Base-by-base conservation (phyloP, 192 early-diverging fungal species). In the Jimgerdemannia flammicorona region DNA sequence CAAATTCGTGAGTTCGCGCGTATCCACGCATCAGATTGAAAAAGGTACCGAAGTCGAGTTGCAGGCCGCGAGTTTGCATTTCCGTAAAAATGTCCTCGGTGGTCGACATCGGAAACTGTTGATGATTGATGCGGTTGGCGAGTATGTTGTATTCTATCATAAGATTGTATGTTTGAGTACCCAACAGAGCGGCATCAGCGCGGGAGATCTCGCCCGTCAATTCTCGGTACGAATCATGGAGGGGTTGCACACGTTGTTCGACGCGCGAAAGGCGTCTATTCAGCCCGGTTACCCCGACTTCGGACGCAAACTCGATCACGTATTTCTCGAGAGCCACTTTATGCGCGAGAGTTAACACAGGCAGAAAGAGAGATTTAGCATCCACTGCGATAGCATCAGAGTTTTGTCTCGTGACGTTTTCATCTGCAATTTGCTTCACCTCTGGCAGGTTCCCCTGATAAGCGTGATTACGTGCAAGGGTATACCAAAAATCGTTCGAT, bases 61-160 rank as follows among this genome's bases (percentile, higher is more conserved):
- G 17, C 4, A 79, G 49, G 42, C 63, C 67, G 39, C 79, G 78
- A 3, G 74, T 42, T 20, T 77, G 70, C 74, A 82, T 74, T 6
- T 40, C 66, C 39, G 67, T 73, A 7, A 83, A 44, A 20, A 83
- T 40, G 4, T 71, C 69, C 39, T 77, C 69, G 4, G 81, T 78
- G 4, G 40, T 69, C 20, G 43, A 39, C 73, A 83, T 75, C 3
- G 81, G 78, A 43, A 77, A 79, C 3, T 76, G 29, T 3, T 39
- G 19, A 42, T 43, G 65, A 72, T 77, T 75, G 9, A 83, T 73
- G 40, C 73, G 73, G 40, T 83, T 79, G 59, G 78, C 81, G 29
- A 75, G 40, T 11, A 73, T 74, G 4, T 74, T 40, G 44, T 77
- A 83, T 64, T 77, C 78, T 3, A 83, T 19, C 67, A 68, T 41